phyloP scores from a whole-genome alignment of 78 protist species.

The Monocercomonoides exilis region DNA sequence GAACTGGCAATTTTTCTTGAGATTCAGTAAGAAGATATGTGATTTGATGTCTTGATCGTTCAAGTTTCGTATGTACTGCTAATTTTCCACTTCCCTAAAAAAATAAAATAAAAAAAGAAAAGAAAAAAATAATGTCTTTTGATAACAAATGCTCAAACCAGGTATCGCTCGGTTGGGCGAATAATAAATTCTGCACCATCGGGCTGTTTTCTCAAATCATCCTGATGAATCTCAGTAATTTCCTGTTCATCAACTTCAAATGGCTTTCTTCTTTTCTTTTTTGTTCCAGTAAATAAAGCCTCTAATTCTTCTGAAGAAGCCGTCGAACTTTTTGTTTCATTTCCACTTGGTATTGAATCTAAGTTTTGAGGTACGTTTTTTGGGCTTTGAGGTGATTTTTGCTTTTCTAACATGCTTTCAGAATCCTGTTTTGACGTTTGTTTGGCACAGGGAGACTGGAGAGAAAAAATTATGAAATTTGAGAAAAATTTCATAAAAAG shows the following conservation, averaged over 20 bases:
- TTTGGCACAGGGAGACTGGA: too few relatives aligned
- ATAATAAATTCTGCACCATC: not conserved
- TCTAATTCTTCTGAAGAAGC: too few relatives aligned
- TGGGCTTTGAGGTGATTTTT: too few relatives aligned
- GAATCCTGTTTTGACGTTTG: too few relatives aligned
- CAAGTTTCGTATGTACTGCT: not conserved
- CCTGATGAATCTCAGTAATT: not conserved
- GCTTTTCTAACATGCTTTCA: too few relatives aligned
- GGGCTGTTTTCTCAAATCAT: not conserved
- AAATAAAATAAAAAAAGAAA: not conserved
- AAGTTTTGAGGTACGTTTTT: too few relatives aligned
- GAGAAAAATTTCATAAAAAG: too few relatives aligned
- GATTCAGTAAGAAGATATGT: conserved; percentile 1
- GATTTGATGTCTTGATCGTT: not conserved
- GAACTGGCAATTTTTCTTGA: not conserved
- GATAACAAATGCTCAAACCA: too few relatives aligned
- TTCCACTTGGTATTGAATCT: too few relatives aligned
- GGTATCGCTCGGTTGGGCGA: not conserved
- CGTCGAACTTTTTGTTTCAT: too few relatives aligned
- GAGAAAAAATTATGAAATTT: too few relatives aligned
- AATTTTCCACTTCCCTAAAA: not conserved
- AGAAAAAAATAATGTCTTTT: not conserved
- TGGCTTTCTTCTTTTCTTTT: not conserved
- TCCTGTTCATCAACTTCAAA: not conserved
- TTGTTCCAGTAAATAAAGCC: too few relatives aligned